phyloP scores from a whole-genome alignment of 768 basidiomycete species.

The Plicaturopsis crispa region DNA sequence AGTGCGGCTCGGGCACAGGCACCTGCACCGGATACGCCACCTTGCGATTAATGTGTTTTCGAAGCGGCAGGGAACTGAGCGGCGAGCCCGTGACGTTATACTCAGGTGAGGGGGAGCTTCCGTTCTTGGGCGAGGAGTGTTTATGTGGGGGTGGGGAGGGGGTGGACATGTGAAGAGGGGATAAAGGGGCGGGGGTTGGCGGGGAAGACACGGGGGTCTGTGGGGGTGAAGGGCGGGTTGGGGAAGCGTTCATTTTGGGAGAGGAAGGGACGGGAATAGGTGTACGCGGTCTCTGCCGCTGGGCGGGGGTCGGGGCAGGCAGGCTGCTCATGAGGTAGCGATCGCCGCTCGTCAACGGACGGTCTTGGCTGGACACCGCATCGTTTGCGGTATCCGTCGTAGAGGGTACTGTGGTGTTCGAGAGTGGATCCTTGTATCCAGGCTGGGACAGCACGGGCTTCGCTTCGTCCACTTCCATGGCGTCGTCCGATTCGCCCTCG shows the following conservation, averaged over 20 bases:
- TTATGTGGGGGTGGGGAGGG: constrained; percentile 9
- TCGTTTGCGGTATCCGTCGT: neutral
- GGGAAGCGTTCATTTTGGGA: neutral
- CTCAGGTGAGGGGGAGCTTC: neutral
- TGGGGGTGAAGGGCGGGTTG: constrained; percentile 15
- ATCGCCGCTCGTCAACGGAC: constrained; percentile 2
- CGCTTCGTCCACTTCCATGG: neutral
- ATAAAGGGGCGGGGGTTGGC: constrained; percentile 3
- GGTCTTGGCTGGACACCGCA: constrained; percentile 7
- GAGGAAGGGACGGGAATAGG: neutral
- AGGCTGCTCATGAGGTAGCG: constrained; percentile 13
- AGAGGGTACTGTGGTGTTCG: neutral
- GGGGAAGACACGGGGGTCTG: constrained; percentile 7
- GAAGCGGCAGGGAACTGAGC: constrained; percentile 6
- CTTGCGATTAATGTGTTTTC: constrained; percentile 30
- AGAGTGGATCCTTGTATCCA: constrained; percentile 5
- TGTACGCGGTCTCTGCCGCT: constrained; percentile 12
- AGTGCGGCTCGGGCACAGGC: constrained; percentile 20
- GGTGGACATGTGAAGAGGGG: constrained; percentile 5
- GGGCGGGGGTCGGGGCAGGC: constrained; percentile 27
- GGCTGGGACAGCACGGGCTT: constrained; percentile 7
- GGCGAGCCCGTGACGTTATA: constrained; percentile 3
- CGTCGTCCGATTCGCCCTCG: neutral
- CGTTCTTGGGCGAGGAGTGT: constrained; percentile 8
- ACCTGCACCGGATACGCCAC: constrained; percentile 35